Conservation (phyloP, 108 stramenopile species). For the Cyclotella baltica region DNA sequence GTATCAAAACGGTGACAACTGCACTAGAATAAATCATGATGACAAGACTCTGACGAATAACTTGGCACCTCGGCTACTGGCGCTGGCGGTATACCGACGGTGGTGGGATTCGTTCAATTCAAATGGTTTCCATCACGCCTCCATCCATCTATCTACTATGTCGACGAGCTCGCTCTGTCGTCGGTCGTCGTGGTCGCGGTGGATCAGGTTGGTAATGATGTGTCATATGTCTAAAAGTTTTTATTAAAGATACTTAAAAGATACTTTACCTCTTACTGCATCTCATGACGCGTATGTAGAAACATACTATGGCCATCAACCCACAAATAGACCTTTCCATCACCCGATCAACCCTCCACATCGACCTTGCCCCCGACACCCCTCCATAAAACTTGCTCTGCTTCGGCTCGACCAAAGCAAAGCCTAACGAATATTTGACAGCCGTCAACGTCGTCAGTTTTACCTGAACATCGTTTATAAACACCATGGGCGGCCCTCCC, state of each 20-base stretch:
- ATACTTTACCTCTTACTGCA: conserved; percentile 25
- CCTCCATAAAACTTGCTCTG: neutral
- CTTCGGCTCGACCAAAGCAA: conserved; percentile 20
- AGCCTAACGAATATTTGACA: neutral
- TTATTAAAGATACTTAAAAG: neutral
- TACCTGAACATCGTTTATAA: conserved; percentile 92
- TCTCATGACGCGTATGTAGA: conserved; percentile 20
- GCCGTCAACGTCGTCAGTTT: conserved; percentile 58
- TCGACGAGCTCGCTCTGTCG: no score
- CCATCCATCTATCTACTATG: no score
- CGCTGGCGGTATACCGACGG: no score
- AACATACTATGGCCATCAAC: neutral
- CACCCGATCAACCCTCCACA: neutral
- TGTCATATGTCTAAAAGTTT: neutral
- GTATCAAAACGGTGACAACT: neutral
- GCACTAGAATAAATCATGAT: neutral
- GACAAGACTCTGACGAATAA: no score
- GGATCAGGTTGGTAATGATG: no score
- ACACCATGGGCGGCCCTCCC: conserved; percentile 97
- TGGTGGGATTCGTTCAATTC: no score
- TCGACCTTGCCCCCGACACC: neutral
- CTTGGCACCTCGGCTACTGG: no score
- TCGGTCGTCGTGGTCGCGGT: no score
- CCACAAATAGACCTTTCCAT: neutral
- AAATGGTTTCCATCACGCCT: no score